These are phyloP conservation scores for Wickerhamiella cacticola DNA, from an alignment of 805 yeast genomes.

Conservation along the genomic window DNA sequence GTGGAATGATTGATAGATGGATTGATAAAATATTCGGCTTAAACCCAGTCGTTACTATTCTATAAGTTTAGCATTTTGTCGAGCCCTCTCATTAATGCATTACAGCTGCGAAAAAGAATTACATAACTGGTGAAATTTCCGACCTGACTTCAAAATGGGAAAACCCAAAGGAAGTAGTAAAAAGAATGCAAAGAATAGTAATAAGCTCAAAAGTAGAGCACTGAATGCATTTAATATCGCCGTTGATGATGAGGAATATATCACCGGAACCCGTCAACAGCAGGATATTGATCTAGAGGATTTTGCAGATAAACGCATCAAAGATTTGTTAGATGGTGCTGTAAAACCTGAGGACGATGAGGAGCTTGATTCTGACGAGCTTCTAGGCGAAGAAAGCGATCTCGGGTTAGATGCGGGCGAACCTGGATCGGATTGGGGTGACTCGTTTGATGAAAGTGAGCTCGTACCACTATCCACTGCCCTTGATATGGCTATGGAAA, in stretches of 20 bases:
- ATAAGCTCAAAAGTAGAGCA: constrained; percentile 28
- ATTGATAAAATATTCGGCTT: no score
- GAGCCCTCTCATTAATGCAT: no score
- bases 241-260: constrained; percentile 29
- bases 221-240: constrained; percentile 44
- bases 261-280: constrained; percentile 23
- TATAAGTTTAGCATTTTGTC: no score
- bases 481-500: constrained; percentile 70
- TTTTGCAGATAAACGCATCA: constrained; percentile 26
- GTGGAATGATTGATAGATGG: no score
- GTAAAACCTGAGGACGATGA: constrained; percentile 30
- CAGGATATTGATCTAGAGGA: constrained; percentile 29
- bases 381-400: constrained; percentile 65
- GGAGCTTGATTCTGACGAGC: constrained; percentile 74
- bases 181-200: constrained; percentile 3
- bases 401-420: constrained; percentile 33
- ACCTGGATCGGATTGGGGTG: constrained; percentile 51
- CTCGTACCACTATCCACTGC: constrained; percentile 71
- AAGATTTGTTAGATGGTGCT: constrained; percentile 23
- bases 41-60: no score
- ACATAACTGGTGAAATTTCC: constrained; percentile 6
- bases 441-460: constrained; percentile 64
- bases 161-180: constrained; percentile 3
- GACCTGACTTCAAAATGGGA: constrained; percentile 3
- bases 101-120: constrained; percentile 2